Base-by-base conservation (phyloP, 2,329 filamentous ascomycete genomes). In the Stagonosporopsis vannaccii region DNA sequence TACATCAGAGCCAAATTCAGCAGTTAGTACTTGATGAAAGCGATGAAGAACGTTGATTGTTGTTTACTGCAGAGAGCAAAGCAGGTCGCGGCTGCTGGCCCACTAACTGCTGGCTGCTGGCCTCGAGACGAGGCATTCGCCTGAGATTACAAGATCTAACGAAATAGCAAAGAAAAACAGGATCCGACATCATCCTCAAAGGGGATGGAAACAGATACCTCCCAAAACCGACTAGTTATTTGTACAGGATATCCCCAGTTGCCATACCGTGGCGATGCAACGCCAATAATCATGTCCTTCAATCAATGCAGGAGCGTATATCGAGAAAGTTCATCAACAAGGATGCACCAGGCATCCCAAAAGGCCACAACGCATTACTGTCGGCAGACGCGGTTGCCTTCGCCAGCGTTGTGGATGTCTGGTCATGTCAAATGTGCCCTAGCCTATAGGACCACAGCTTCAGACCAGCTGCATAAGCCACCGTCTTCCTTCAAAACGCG, bases 231-330 rank as follows among this genome's bases (percentile, higher is more conserved):
- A 57, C 35, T 33, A 54, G 33, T 44, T 73, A 72, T 42, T 74
- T 63, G 67, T 74, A 73, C 71, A 74, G 69, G 71, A 72, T 74
- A 74, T 74, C 58, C 67, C 61, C 63, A 37, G 35, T 51, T 63
- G 64, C 65, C 58, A 64, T 61, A 41, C 37, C 52, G 19, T 56
- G 36, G 55, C 46, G 60, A 60, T 48, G 40, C 55, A 61, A 66
- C 64, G 58, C 60, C 63, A 40, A 49, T 57, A 56, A 56, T 42
- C 43, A 64, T 64, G 46, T 61, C 51, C 51, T 43, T 64, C 60
- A 60, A 59, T 47, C 56, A 59, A 63, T 59, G 58, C 51, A 59
- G 52, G 33, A 53, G 45, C 33, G 32, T 58, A 41, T 49, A 30
- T 49, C 48, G 46, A 45, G 45, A 59, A 33, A 46, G 40, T 35